Base-by-base conservation (phyloP, 306 rosid genomes). In the Hippophae tibetana region DNA sequence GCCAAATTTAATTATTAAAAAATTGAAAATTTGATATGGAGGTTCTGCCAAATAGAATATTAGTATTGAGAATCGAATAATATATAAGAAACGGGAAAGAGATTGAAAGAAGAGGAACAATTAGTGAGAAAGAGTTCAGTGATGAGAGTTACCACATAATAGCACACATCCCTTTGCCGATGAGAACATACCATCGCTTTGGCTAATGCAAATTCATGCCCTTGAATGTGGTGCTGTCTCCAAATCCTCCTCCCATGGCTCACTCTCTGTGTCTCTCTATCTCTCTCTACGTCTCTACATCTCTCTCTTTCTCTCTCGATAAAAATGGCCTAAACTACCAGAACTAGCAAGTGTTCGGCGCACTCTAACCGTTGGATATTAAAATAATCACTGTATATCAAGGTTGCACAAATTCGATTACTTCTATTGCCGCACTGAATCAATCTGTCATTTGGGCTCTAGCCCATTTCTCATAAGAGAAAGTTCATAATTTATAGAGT, bases 121-220 rank as follows among this genome's bases (percentile, higher is more conserved):
- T 13, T 14, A 2, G 41, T 42, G 6, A 13, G 56, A 7, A 11
- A 48, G 57, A 56, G 7, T 8, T 7, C 13, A 9, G 13, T 10
- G 9, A 2, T 3, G 31, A 27, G 13, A 43, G 31, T 46, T 45
- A 87, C 96, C 98, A 90, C 98, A 90, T 90, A 61, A 87, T 73
- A 64, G 98, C 96, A 43, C 98, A 90, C 64, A 90, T n/a, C 60
- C 98, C 98, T 79, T 87, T 90, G 52, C 98, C 98, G 61, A 96
- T 85, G 73, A 87, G 52, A 1, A 60, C 26, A 65, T 90, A 96
- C 96, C 98, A 90, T 23, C 98, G 95, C 71, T 87, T 90, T 0
- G 84, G 86, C 9, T 72, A 79, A 66, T 81, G 81, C 42, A 81
- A 40, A 25, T 79, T 72, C 44, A 81, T 1, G 38, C 81, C 84